Base-by-base conservation (phyloP, 352 stramenopile species). In the Pythium vanterpoolii region DNA sequence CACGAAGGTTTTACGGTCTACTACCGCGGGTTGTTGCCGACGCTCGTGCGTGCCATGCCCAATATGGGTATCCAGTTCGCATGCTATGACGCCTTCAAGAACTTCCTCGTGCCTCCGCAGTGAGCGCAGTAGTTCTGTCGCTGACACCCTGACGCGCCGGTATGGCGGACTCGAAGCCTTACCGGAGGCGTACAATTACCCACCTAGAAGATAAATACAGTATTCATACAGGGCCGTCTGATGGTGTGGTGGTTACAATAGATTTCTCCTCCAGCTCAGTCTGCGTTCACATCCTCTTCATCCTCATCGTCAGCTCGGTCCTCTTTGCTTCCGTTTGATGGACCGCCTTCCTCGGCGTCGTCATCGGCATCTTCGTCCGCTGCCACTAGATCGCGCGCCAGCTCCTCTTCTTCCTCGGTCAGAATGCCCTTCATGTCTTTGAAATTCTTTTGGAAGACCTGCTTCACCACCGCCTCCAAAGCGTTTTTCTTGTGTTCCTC, bases 11-110 rank as follows among this genome's bases (percentile, higher is more conserved):
- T 83, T 56, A 72, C 63, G 1, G 78, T 83, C 28, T 90, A 83
- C 52, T 96, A 93, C 71, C 76, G 82, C 21, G 86, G 86, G 6
- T 60, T 95, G 34, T 71, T 76, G 43, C 83, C 85, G 6, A 96
- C 88, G 40, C 74, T 93, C 18, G 83, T 95, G 62, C 81, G 86
- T 24, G 82, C 79, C 31, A 86, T 96, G 70, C 86, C 86, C 45
- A 93, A 93, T 47, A 93, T 93, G 75, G 86, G 79, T 42, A 86
- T 96, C 50, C 86, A 96, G 66, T 96, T 96, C 49, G 81, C 81
- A 23, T 89, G 77, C 45, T 96, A 96, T 72, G 86, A 96, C 57
- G 70, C 85, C 21, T 72, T 92, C 66, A 89, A 87, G 58, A 34
- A 30, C 26, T 40, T 69, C 21, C 55, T 69, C 33, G 54, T 64